Evolutionary conservation across 768 basidiomycete species (phyloP).

Genomic region (Collybia nuda): DNA sequence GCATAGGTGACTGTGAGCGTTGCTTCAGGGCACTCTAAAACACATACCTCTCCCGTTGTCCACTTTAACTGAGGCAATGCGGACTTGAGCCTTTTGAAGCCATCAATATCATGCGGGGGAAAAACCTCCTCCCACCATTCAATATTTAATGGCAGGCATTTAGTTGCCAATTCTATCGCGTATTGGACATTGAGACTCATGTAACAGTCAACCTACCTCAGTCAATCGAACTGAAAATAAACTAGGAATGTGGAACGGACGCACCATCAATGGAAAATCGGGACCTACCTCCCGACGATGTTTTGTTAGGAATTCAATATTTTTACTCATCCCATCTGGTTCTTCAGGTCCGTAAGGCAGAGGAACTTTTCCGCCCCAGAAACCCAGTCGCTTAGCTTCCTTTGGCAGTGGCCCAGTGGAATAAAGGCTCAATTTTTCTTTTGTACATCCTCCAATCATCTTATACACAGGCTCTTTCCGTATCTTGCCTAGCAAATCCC

Average conservation of each 20-base stretch:
- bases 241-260: not conserved
- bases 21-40: not conserved
- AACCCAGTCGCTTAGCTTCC: slow-evolving; percentile 23
- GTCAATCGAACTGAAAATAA: not conserved
- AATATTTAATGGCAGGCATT: slow-evolving; percentile 24
- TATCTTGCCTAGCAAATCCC: slow-evolving; percentile 28
- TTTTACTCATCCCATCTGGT: slow-evolving; percentile 24
- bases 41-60: slow-evolving; percentile 26
- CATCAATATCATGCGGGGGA: slow-evolving; percentile 26
- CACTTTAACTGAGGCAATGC: slow-evolving; percentile 28
- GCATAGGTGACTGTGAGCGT: not conserved
- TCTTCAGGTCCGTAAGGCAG: slow-evolving; percentile 29
- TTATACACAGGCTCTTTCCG: slow-evolving; percentile 29
- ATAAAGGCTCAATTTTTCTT: slow-evolving; percentile 26
- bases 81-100: slow-evolving; percentile 25
- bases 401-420: slow-evolving; percentile 25
- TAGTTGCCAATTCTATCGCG: slow-evolving; percentile 28
- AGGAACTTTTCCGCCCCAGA: slow-evolving; percentile 29
- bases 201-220: slow-evolving; percentile 23
- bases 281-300: slow-evolving; percentile 27
- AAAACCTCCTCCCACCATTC: slow-evolving; percentile 31
- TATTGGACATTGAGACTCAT: slow-evolving; percentile 30
- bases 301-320: slow-evolving; percentile 24
- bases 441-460: slow-evolving; percentile 28
- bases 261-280: slow-evolving; percentile 26